phyloP scores from a whole-genome alignment of 768 basidiomycete species.

The Coprinopsis strossmayeri region DNA sequence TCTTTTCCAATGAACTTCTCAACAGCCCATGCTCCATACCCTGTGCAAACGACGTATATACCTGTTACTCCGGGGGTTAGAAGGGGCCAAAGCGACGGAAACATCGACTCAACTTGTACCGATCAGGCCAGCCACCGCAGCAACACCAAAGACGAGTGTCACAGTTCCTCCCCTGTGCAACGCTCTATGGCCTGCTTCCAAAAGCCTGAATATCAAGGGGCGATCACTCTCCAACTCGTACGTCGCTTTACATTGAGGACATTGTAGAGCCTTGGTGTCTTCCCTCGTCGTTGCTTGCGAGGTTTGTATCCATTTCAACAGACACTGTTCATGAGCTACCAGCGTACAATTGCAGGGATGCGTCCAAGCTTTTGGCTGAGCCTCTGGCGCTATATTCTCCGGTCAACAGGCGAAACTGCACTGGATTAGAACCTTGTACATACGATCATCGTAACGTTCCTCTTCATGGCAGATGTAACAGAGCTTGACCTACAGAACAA shows the following conservation, averaged over 20 bases:
- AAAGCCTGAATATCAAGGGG: constrained; percentile 40
- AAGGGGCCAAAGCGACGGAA: neutral
- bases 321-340: constrained; percentile 73
- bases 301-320: constrained; percentile 73
- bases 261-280: constrained; percentile 64
- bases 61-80: constrained; percentile 18
- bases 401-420: neutral
- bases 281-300: constrained; percentile 52
- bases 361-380: constrained; percentile 56
- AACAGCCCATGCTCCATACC: constrained; percentile 70
- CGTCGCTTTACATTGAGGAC: constrained; percentile 64
- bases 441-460: constrained; percentile 45
- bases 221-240: constrained; percentile 67
- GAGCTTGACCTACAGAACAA: constrained; percentile 57
- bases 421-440: constrained; percentile 7
- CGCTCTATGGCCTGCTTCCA: constrained; percentile 44
- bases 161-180: constrained; percentile 46
- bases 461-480: constrained; percentile 82
- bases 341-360: constrained; percentile 81
- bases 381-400: constrained; percentile 28
- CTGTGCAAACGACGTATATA: constrained; percentile 44
- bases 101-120: constrained; percentile 52
- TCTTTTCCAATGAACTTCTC: constrained; percentile 65
- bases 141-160: constrained; percentile 44
- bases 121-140: constrained; percentile 46